Base-by-base conservation (phyloP, 1,284 basidiomycete genomes). In the Nidula niveotomentosa region DNA sequence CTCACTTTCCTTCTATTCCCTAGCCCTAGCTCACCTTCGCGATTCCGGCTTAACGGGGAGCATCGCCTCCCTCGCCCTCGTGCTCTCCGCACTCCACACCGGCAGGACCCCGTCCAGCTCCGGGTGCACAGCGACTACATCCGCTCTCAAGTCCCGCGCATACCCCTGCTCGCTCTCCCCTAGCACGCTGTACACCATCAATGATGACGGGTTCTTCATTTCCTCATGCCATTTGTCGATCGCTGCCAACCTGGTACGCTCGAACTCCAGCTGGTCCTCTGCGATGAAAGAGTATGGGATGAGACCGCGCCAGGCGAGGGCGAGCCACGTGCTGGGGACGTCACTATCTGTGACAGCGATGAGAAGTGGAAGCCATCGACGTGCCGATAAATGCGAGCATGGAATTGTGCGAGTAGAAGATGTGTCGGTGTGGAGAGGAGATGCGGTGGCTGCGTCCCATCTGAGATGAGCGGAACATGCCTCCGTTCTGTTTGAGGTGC, bases 331-430 rank as follows among this genome's bases (percentile, higher is more conserved):
- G 60, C 75, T 76, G 10, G 65, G 65, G 46, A 79, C 60, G 53
- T 80, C 77, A 3, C 73, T 70, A 55, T 78, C 66, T 2, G 65
- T 67, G 59, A 80, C 79, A 3, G n/a, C n/a, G n/a, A n/a, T n/a
- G n/a, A n/a, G 79, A 78, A 8, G 73, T 78, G 53, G 71, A 75
- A 6, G 71, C 69, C 45, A 76, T 62, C 6, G 36, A 54, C 1
- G 71, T 65, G 35, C 75, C 76, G 36, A 75, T 67, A 62, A 81
- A 79, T 4, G 74, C 77, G 2, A 81, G 65, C 0, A 73, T 65
- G 17, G 78, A 70, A 52, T 76, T 79, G 48, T 64, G 61, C 1
- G 76, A 73, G 53, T 80, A 78, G 8, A 81, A 53, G n/a, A 76
- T 71, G 48, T 79, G 71, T 10, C 70, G 65, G 57, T 79, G 72